Evolutionary conservation across 1,139 yeast species (phyloP).

Genomic region (Zygoascus hellenicus): DNA sequence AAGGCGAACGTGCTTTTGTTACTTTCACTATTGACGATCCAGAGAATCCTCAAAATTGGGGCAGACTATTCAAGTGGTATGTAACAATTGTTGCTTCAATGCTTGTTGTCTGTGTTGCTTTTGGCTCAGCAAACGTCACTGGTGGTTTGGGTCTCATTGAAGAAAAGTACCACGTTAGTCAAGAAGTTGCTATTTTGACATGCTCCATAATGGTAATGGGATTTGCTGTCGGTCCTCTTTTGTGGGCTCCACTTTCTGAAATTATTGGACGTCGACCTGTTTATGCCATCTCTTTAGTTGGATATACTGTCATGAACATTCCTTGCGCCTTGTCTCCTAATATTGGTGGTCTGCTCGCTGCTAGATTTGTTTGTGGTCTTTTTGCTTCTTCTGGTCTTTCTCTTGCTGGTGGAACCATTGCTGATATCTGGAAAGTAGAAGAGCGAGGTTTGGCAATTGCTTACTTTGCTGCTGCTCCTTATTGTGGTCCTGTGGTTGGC

Average conservation of each 20-base stretch:
- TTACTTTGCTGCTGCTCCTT: constrained; percentile 85
- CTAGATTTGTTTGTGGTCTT: constrained; percentile 83
- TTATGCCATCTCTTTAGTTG: constrained; percentile 65
- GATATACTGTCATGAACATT: constrained; percentile 73
- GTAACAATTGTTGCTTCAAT: constrained; percentile 62
- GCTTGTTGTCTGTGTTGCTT: constrained; percentile 79
- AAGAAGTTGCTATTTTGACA: constrained; percentile 71
- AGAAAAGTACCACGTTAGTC: constrained; percentile 58
- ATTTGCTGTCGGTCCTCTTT: constrained; percentile 77
- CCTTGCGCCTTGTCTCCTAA: constrained; percentile 87
- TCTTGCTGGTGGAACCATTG: constrained; percentile 84
- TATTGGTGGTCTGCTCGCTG: constrained; percentile 71
- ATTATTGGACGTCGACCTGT: constrained; percentile 83
- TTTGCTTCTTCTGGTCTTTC: constrained; percentile 80
- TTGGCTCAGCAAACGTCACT: constrained; percentile 82
- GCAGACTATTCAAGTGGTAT: constrained; percentile 49
- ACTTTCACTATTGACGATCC: constrained; percentile 74
- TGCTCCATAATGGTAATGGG: constrained; percentile 88
- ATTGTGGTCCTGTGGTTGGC: constrained; percentile 87
- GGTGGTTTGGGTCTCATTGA: constrained; percentile 67
- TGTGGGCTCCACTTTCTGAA: constrained; percentile 90
- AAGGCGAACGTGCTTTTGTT: constrained; percentile 43
- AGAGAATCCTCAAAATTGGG: constrained; percentile 86
- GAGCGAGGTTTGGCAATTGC: constrained; percentile 89
- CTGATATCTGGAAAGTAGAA: constrained; percentile 74